These are phyloP conservation scores for Serendipita sp. DNA, from an alignment of 768 basidiomycete genomes.

Conservation along the genomic window DNA sequence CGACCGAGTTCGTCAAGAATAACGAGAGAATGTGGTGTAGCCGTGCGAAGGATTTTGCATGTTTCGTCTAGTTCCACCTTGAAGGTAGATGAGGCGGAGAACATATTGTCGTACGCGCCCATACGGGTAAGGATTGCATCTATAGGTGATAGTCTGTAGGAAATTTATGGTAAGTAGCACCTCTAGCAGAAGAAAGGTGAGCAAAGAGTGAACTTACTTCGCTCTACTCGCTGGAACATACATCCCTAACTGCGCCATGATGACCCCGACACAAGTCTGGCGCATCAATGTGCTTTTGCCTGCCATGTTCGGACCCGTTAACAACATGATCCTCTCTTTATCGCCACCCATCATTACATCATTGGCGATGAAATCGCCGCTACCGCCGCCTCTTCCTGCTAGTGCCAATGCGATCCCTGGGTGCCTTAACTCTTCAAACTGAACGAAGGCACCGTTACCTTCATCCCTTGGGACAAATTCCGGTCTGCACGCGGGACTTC, in stretches of 20 bases:
- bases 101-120: slow-evolving; percentile 99
- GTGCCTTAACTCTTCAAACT: slow-evolving; percentile 82
- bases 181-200: neutral
- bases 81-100: slow-evolving; percentile 86
- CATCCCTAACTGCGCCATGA: slow-evolving; percentile 94
- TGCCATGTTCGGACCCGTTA: slow-evolving; percentile 55
- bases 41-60: slow-evolving; percentile 84
- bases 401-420: slow-evolving; percentile 54
- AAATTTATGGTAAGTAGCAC: slow-evolving; percentile 2
- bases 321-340: slow-evolving; percentile 52
- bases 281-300: slow-evolving; percentile 38
- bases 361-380: slow-evolving; percentile 73
- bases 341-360: slow-evolving; percentile 70
- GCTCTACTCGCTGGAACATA: slow-evolving; percentile 76
- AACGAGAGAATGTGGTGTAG: slow-evolving; percentile 84
- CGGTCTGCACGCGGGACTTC: slow-evolving; percentile 87
- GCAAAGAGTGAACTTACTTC: slow-evolving; percentile 27
- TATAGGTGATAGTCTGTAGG: slow-evolving; percentile 58
- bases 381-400: slow-evolving; percentile 27
- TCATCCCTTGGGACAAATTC: slow-evolving; percentile 49
- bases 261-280: slow-evolving; percentile 92
- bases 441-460: slow-evolving; percentile 53
- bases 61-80: slow-evolving; percentile 98
- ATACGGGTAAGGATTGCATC: slow-evolving; percentile 90
- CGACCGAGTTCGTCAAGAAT: slow-evolving; percentile 91